Conservation (phyloP, 768 basidiomycete species). For the Auricularia cornea region DNA sequence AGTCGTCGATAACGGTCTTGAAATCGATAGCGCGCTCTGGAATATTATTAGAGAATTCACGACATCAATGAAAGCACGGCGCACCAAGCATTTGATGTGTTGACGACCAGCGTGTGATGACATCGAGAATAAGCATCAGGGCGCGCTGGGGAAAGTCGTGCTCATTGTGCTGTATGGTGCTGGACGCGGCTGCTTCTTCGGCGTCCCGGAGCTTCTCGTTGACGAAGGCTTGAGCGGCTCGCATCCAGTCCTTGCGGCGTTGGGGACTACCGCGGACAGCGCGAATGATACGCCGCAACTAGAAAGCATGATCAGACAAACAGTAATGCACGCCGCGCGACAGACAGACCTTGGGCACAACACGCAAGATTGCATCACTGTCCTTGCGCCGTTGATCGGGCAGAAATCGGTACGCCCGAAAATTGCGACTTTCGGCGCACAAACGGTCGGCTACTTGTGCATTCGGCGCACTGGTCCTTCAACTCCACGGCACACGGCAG, state of each 20-base stretch:
- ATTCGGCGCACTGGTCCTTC: too few relatives aligned
- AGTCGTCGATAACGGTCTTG: slow-evolving; percentile 11
- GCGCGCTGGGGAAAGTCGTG: not conserved
- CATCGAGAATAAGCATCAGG: slow-evolving; percentile 17
- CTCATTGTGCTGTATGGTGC: not conserved
- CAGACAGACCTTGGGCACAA: not conserved
- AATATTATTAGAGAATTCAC: not conserved
- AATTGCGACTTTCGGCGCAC: too few relatives aligned
- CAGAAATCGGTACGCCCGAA: too few relatives aligned
- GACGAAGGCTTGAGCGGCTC: slow-evolving; percentile 3
- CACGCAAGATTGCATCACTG: not conserved
- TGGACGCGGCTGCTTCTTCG: not conserved
- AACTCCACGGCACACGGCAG: too few relatives aligned
- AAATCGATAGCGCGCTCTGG: slow-evolving; percentile 20
- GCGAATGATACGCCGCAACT: slow-evolving; percentile 9
- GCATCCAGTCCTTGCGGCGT: slow-evolving; percentile 2
- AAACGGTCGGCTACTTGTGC: too few relatives aligned
- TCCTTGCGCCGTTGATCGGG: too few relatives aligned
- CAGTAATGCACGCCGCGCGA: not conserved
- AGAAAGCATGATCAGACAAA: not conserved
- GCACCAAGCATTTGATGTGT: slow-evolving; percentile 3
- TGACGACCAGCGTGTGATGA: slow-evolving; percentile 2
- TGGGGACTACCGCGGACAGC: slow-evolving; percentile 5
- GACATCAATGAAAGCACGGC: not conserved
- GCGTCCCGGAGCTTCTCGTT: not conserved